Evolutionary conservation across 2,329 filamentous ascomycete genomes (phyloP), one percentile per base, ranked within the genome.

Genomic region (Alternaria brassicae): DNA sequence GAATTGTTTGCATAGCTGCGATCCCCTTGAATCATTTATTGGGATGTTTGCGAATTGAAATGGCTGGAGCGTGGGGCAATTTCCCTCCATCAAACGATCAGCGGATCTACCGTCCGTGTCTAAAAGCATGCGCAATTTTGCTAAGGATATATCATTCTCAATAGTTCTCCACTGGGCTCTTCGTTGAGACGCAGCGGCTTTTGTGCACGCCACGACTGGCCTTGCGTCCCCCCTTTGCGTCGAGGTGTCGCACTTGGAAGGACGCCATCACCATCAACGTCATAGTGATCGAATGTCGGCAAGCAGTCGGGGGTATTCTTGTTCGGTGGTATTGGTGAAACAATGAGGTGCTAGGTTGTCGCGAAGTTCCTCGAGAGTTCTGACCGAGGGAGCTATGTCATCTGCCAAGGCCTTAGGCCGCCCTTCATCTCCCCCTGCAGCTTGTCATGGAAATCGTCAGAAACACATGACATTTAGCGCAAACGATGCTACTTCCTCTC

Each of bases 11-110:
- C 54, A 58, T 58, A 34, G 52, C 36, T 6, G 50, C 13, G 39
- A 37, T 30, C 34, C 56, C 36, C 49, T 28, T 7, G 7, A n/a
- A 55, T 49, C 30, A 53, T 6, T 19, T 19, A 53, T 49, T 36
- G 28, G 25, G 45, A 61, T 19, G 36, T 49, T 45, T 55, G 28
- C 56, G 61, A 28, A 60, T 62, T n/a, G 53, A 58, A 55, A 42
- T 54, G 55, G 57, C 47, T 41, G 53, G 41, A 45, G 49, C 62
- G 53, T 61, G 66, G 62, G 62, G 66, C 62, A 58, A 64, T 48
- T 40, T 19, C 10, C 40, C 51, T 27, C 30, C 49, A 53, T 30
- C 37, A n/a, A 37, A 53, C 17, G 53, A 54, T 60, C 44, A 34
- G 37, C 40, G 41, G 53, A 57, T 52, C 39, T 57, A 55, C 41